These are phyloP conservation scores for Fraxinus velutina DNA, from an alignment of 305 asterid species.

Conservation along the genomic window DNA sequence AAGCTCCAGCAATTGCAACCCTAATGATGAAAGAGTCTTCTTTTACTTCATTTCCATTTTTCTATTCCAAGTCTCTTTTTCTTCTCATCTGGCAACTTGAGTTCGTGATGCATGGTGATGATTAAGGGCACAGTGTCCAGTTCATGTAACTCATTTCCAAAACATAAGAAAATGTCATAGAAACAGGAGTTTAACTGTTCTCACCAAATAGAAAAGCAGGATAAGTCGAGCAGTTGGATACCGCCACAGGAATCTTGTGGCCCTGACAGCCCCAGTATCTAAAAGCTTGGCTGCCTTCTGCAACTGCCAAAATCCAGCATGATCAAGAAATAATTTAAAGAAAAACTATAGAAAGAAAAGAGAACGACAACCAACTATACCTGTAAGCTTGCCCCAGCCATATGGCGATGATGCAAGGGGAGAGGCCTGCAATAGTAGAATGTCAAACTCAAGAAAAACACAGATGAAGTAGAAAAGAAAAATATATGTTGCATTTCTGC, in stretches of 20 bases:
- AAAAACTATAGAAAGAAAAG: slow-evolving; percentile 5
- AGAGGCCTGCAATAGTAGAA: slow-evolving; percentile 66
- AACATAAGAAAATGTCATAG: slow-evolving; percentile 6
- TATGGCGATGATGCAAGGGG: slow-evolving; percentile 87
- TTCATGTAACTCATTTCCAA: slow-evolving; percentile 1
- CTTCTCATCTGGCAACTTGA: not conserved
- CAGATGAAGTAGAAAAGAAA: not conserved
- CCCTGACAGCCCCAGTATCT: slow-evolving; percentile 96
- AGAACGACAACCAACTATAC: slow-evolving; percentile 33
- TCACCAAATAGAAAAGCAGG: slow-evolving; percentile 91
- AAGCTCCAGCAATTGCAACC: slow-evolving; percentile 1
- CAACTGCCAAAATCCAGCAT: slow-evolving; percentile 50
- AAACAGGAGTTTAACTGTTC: slow-evolving; percentile 26
- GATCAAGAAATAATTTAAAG: slow-evolving; percentile 11
- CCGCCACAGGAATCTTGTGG: slow-evolving; percentile 94
- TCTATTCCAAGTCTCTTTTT: not conserved
- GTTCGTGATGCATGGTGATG: not conserved
- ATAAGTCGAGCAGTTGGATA: slow-evolving; percentile 90
- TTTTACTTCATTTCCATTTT: not conserved
- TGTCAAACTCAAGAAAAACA: slow-evolving; percentile 26
- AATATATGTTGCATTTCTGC: not conserved
- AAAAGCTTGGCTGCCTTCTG: slow-evolving; percentile 91
- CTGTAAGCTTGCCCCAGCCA: slow-evolving; percentile 85
- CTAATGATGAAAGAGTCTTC: not conserved
- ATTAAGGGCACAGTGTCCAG: not conserved